These are phyloP conservation scores for Phaeosphaeria sp. DNA, from an alignment of 2,329 filamentous ascomycete genomes.

Conservation along the genomic window DNA sequence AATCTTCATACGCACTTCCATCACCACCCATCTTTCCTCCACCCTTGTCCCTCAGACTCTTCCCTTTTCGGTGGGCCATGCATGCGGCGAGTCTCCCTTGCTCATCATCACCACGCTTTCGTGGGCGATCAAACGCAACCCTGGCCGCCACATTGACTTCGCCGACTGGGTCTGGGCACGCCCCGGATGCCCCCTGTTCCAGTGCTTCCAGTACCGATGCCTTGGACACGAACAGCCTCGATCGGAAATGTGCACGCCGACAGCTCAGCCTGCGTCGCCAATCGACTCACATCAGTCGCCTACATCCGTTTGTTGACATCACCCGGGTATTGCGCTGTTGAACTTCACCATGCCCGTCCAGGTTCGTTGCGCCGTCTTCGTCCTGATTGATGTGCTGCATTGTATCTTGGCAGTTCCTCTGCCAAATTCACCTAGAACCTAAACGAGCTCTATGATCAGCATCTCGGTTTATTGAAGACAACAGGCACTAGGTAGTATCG, in stretches of 20 bases:
- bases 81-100: slow-evolving; percentile 20
- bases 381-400: background rate
- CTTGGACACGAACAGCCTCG: slow-evolving; percentile 17
- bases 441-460: background rate
- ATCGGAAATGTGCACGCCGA: slow-evolving; percentile 22
- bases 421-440: background rate
- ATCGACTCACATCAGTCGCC: slow-evolving; percentile 1
- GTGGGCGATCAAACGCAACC: slow-evolving; percentile 12
- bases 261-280: slow-evolving; percentile 3
- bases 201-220: slow-evolving; percentile 3
- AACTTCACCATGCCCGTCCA: background rate
- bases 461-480: background rate
- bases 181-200: slow-evolving; percentile 16
- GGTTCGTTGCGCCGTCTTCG: background rate
- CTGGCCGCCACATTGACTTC: slow-evolving; percentile 20
- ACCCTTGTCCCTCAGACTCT: slow-evolving; percentile 2
- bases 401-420: background rate
- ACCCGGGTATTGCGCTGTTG: too few relatives aligned
- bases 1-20: slow-evolving; percentile 13
- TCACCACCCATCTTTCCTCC: slow-evolving; percentile 4
- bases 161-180: slow-evolving; percentile 17
- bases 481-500: background rate
- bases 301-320: slow-evolving; percentile 1
- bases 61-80: slow-evolving; percentile 12
- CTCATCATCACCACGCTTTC: slow-evolving; percentile 13